These are phyloP conservation scores for Nitzschia inconspicua DNA, from an alignment of 108 stramenopile genomes.

Conservation along the genomic window DNA sequence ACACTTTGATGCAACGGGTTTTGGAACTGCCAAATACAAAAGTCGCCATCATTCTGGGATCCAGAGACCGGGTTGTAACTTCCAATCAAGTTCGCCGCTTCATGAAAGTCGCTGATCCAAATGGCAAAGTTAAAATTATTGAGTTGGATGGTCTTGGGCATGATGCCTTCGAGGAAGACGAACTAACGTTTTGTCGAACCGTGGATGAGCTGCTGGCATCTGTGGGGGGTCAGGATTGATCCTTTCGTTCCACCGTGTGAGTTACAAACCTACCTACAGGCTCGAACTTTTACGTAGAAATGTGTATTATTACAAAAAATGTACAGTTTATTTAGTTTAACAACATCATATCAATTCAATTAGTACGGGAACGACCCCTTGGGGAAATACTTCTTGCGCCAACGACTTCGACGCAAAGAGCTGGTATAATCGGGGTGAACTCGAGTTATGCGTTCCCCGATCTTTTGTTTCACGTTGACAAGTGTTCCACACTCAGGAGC, in stretches of 20 bases:
- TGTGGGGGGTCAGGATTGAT: too few species aligned
- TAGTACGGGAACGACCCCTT: constrained; percentile 51
- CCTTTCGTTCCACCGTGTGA: too few species aligned
- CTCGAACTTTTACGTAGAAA: too few species aligned
- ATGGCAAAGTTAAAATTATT: constrained; percentile 7
- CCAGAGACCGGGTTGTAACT: constrained; percentile 51
- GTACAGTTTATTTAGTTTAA: background rate
- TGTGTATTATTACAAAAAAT: background rate
- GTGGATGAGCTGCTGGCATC: constrained; percentile 34
- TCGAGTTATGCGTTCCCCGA: constrained; percentile 68
- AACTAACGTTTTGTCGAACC: constrained; percentile 36
- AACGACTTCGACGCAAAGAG: constrained; percentile 66
- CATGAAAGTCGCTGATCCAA: background rate
- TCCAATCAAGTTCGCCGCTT: constrained; percentile 20
- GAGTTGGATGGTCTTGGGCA: constrained; percentile 71
- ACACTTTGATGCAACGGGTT: constrained; percentile 37
- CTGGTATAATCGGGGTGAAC: constrained; percentile 68
- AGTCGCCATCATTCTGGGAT: constrained; percentile 54
- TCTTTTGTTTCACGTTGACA: constrained; percentile 53
- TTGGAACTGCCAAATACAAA: constrained; percentile 36
- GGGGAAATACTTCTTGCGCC: constrained; percentile 81
- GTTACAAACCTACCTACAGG: too few species aligned
- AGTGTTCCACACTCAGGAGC: constrained; percentile 65
- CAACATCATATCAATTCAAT: background rate
- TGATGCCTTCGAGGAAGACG: constrained; percentile 82